These are phyloP conservation scores for Sclerotinia glacialis DNA, from an alignment of 2,329 filamentous ascomycete species.

Conservation along the genomic window DNA sequence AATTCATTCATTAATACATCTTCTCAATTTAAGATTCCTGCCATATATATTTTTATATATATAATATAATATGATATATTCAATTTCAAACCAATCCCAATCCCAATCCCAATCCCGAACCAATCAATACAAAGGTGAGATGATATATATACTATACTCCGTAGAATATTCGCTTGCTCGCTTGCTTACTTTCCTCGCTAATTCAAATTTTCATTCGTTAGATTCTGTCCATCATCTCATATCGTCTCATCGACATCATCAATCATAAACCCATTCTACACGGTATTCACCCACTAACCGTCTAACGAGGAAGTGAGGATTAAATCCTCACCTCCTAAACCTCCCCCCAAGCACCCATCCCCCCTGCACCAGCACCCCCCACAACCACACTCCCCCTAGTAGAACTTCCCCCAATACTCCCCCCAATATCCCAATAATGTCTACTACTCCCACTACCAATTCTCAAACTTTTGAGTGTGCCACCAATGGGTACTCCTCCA, in stretches of 20 bases:
- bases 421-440: conserved; percentile 89
- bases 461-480: conserved; percentile 20
- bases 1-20: too few species aligned
- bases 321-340: background rate
- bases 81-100: background rate
- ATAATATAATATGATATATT: background rate
- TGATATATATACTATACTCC: background rate
- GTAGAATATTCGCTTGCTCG: background rate
- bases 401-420: conserved; percentile 54
- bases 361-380: conserved; percentile 52
- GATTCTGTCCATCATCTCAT: background rate
- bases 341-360: conserved; percentile 9
- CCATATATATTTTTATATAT: background rate
- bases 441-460: conserved; percentile 62
- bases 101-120: background rate
- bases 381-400: conserved; percentile 72
- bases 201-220: background rate
- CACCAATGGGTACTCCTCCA: background rate
- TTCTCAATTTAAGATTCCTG: background rate
- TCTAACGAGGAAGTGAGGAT: too few species aligned
- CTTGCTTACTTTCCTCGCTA: background rate
- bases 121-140: background rate
- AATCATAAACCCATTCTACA: background rate
- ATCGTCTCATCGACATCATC: background rate
- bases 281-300: too few species aligned